These are phyloP conservation scores for Tetrahymena borealis DNA, from an alignment of 73 alveolate genomes.

Conservation along the genomic window DNA sequence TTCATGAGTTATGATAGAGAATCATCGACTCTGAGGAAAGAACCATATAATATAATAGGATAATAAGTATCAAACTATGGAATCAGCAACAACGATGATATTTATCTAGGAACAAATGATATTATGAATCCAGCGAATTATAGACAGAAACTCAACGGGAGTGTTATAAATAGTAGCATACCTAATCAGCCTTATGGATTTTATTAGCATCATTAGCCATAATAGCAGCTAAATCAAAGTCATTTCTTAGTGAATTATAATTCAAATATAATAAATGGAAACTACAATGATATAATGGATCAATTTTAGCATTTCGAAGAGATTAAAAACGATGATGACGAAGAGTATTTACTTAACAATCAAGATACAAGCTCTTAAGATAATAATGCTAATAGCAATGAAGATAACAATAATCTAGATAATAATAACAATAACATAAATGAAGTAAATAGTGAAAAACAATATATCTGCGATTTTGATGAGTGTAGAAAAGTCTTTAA, in stretches of 20 bases:
- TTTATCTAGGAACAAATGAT: not conserved
- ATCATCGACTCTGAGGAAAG: not conserved
- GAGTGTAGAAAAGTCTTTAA: not conserved
- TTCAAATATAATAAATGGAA: not conserved
- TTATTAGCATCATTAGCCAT: not conserved
- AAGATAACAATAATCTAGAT: not conserved
- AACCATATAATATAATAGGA: not conserved
- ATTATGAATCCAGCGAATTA: not conserved
- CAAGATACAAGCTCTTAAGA: not conserved
- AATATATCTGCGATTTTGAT: not conserved
- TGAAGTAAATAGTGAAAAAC: not conserved
- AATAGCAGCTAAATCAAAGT: not conserved
- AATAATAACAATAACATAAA: not conserved
- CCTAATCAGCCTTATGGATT: not conserved
- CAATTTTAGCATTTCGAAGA: not conserved
- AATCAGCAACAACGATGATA: not conserved
- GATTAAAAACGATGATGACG: not conserved
- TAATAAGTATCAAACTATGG: not conserved
- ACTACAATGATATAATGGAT: not conserved
- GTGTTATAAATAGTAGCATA: not conserved
- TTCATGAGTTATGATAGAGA: slow-evolving; percentile 1
- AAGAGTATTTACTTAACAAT: not conserved
- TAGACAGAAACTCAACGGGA: not conserved
- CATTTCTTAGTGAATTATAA: not conserved
- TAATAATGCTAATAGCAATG: not conserved